Evolutionary conservation across 2,329 filamentous ascomycete genomes (phyloP).

Genomic region (Cadophora malorum): DNA sequence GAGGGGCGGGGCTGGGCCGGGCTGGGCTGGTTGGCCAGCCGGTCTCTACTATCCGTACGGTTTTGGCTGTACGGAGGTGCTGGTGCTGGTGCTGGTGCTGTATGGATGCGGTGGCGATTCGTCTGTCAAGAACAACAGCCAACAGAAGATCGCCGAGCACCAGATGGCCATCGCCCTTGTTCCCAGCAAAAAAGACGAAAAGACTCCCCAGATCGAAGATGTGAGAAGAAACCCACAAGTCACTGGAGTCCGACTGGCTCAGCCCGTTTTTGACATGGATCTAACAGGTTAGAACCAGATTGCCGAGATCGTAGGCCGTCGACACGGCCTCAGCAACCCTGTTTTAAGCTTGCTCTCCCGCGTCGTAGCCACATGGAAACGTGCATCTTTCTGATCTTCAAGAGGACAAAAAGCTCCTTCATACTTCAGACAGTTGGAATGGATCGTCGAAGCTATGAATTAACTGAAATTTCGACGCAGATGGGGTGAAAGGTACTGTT

Average conservation of each 20-base stretch:
- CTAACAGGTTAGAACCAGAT: neutral
- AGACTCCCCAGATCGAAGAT: constrained; percentile 1
- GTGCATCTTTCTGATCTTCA: neutral
- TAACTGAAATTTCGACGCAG: neutral
- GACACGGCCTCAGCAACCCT: neutral
- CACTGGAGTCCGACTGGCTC: neutral
- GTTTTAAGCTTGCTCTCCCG: neutral
- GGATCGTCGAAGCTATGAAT: neutral
- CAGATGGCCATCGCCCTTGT: constrained; percentile 11
- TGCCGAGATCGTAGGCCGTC: constrained; percentile 7
- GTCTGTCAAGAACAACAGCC: neutral
- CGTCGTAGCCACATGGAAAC: neutral
- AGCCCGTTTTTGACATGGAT: neutral
- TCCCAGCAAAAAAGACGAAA: neutral
- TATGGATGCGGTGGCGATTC: neutral
- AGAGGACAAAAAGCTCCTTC: neutral
- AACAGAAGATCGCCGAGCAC: neutral
- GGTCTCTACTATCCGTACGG: neutral
- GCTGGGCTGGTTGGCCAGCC: no score
- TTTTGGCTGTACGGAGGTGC: no score
- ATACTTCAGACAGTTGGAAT: neutral
- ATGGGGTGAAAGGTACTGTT: no score
- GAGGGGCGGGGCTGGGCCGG: no score
- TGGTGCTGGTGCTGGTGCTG: no score
- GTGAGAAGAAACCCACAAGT: neutral